Percentiles rank a stretch among this genome's conserved stretches.
These are phyloP conservation scores for Scopulariopsis brevicaulis DNA, from an alignment of 2,329 filamentous ascomycete species.

Conservation along the genomic window DNA sequence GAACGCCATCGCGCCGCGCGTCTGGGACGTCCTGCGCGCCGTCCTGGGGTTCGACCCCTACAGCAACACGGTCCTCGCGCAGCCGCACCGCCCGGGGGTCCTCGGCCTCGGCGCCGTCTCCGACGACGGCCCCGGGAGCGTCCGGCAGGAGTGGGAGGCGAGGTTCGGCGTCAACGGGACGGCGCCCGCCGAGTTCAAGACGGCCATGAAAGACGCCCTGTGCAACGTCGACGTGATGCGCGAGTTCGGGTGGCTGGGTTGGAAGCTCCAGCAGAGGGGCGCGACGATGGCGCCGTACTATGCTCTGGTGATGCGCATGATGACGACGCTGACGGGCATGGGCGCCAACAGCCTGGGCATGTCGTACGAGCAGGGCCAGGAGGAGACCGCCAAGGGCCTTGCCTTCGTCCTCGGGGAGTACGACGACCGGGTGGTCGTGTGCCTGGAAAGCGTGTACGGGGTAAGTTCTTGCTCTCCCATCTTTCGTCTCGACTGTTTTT, in stretches of 20 bases:
- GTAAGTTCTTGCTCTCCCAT: not conserved
- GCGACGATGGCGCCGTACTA: not conserved
- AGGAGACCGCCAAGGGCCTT: not conserved
- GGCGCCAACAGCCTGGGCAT: not conserved
- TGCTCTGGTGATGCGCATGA: not conserved
- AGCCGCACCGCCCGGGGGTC: not conserved
- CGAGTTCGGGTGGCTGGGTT: not conserved
- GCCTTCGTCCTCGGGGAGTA: not conserved
- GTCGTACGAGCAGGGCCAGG: not conserved
- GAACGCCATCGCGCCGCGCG: conserved; percentile 3
- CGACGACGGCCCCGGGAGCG: not conserved
- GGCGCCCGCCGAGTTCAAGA: not conserved
- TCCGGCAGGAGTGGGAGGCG: not conserved
- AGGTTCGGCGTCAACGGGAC: not conserved
- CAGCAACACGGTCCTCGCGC: no score
- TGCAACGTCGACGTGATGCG: not conserved
- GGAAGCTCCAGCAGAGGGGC: not conserved
- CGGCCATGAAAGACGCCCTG: not conserved
- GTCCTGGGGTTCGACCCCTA: conserved; percentile 7
- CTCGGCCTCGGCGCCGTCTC: not conserved
- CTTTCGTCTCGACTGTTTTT: not conserved
- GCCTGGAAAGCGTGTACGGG: not conserved
- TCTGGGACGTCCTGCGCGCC: conserved; percentile 9
- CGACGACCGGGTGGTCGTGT: not conserved
- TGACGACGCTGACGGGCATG: not conserved